phyloP scores from a whole-genome alignment of 306 rosid genomes.

The Inga oerstediana region DNA sequence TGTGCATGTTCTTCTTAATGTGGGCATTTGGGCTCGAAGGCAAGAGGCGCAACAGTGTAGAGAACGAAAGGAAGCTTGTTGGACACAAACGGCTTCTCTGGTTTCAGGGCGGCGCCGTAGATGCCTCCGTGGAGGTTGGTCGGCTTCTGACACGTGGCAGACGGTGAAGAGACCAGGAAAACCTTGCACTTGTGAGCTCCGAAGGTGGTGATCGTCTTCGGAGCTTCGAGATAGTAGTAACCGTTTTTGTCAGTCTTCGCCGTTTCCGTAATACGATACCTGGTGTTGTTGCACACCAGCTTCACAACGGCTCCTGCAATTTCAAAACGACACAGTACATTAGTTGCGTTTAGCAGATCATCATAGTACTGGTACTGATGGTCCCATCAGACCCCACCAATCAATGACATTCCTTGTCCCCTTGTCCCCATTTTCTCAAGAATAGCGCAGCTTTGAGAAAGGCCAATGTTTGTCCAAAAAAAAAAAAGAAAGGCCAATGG shows the following conservation, averaged over 20 bases:
- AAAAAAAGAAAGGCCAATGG: constrained; percentile 25
- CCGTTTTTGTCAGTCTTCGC: constrained; percentile 72
- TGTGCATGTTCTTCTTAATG: background rate
- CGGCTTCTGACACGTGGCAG: constrained; percentile 38
- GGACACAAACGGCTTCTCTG: constrained; percentile 46
- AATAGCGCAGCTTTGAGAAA: constrained; percentile 27
- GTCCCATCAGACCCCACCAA: background rate
- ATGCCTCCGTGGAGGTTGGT: constrained; percentile 63
- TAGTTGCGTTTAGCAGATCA: constrained; percentile 32
- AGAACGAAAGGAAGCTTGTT: constrained; percentile 55
- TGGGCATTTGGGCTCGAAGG: constrained; percentile 73
- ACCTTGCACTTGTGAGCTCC: constrained; percentile 73
- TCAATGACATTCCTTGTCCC: background rate
- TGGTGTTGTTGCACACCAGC: constrained; percentile 74
- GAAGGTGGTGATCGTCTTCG: constrained; percentile 64
- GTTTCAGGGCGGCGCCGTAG: constrained; percentile 52
- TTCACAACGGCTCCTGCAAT: constrained; percentile 68
- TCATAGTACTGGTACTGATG: background rate
- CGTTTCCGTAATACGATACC: constrained; percentile 36
- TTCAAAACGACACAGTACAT: constrained; percentile 1
- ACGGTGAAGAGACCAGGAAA: constrained; percentile 53
- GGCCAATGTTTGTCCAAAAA: too few relatives aligned
- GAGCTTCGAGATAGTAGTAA: constrained; percentile 66
- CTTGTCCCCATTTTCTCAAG: background rate
- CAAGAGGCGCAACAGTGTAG: constrained; percentile 76